phyloP scores from a whole-genome alignment of 306 rosid species.

The Quercus cerris region DNA sequence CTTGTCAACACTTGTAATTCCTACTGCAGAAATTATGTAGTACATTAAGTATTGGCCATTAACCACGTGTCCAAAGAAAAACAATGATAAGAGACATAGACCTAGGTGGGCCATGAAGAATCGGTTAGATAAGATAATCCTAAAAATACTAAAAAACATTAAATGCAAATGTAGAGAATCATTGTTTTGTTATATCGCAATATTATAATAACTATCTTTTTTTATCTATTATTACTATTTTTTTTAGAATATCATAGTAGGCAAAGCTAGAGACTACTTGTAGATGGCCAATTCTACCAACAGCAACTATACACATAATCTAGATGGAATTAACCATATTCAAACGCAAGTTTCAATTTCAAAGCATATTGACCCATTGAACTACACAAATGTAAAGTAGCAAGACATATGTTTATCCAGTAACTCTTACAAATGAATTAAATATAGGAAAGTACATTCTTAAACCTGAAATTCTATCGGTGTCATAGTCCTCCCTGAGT shows the following conservation, averaged over 20 bases:
- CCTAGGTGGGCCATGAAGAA: background rate
- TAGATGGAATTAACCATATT: background rate
- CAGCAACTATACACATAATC: no score
- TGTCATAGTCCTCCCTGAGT: constrained; percentile 43
- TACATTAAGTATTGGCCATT: background rate
- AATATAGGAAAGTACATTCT: background rate
- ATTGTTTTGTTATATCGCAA: no score
- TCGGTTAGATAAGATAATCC: background rate
- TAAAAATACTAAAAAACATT: background rate
- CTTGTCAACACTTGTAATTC: background rate
- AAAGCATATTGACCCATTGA: background rate
- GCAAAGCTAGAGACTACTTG: no score
- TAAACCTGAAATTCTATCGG: constrained; percentile 62
- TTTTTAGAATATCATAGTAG: no score
- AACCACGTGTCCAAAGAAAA: background rate
- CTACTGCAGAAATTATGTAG: background rate
- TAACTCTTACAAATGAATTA: background rate
- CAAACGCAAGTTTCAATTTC: background rate
- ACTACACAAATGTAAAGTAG: background rate
- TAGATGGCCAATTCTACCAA: no score
- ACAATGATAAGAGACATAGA: background rate
- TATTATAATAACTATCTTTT: no score
- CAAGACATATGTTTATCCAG: background rate
- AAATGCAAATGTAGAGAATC: no score
- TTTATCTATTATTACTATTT: no score